Conservation (phyloP, 495 filamentous ascomycete genomes). For the Annulohypoxylon bovei region DNA sequence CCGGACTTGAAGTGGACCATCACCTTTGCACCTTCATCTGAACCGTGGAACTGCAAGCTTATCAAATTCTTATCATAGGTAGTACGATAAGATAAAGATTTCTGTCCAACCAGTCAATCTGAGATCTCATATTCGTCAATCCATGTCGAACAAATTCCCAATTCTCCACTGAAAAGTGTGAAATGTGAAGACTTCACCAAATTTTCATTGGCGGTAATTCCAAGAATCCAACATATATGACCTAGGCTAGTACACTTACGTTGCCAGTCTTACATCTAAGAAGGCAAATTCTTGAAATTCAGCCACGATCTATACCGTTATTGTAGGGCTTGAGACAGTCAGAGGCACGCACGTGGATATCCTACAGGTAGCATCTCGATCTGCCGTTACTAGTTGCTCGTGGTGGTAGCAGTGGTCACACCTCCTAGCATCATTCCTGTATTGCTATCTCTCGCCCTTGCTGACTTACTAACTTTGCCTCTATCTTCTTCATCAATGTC, state of each 20-base stretch:
- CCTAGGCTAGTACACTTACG: slow-evolving; percentile 6
- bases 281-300: slow-evolving; percentile 32
- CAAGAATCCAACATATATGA: neutral
- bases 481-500: slow-evolving; percentile 45
- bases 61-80: neutral
- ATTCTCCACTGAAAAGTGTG: slow-evolving; percentile 37
- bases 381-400: slow-evolving; percentile 1
- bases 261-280: slow-evolving; percentile 15
- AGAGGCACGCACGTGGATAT: slow-evolving; percentile 37
- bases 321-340: slow-evolving; percentile 22
- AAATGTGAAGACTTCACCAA: slow-evolving; percentile 34
- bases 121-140: slow-evolving; percentile 11
- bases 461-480: slow-evolving; percentile 30
- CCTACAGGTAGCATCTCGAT: slow-evolving; percentile 23
- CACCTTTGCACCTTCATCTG: too few relatives aligned
- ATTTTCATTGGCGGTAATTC: slow-evolving; percentile 39
- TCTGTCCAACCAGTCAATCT: neutral
- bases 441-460: slow-evolving; percentile 27
- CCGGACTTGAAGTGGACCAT: neutral
- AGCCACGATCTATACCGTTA: slow-evolving; percentile 15
- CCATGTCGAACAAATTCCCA: neutral
- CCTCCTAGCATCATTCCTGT: slow-evolving; percentile 11
- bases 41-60: too few relatives aligned
- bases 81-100: slow-evolving; percentile 7
- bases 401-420: slow-evolving; percentile 16